Base-by-base conservation (phyloP, 2,329 filamentous ascomycete species). In the Fusarium anguioides region DNA sequence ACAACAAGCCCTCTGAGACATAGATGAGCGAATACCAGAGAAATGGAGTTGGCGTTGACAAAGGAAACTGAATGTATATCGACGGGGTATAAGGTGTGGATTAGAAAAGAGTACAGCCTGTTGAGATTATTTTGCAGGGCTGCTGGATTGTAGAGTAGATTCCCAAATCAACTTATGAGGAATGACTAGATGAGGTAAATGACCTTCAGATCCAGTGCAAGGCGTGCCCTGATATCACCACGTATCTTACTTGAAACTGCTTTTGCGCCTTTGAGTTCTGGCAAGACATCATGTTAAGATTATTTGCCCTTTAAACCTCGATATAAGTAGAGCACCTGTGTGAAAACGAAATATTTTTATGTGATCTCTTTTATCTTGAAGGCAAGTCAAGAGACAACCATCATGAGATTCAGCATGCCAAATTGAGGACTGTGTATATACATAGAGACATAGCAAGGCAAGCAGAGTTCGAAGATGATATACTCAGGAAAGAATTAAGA, bases 101-200 rank as follows among this genome's bases (percentile, higher is more conserved):
- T 52, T 51, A 54, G 47, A 64, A 58, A 49, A 51, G 35, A 64
- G 52, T 24, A 61, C 42, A 55, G 23, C 49, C 41, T 37, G 31
- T 27, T 23, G 48, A 57, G 60, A 60, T 67, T 53, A 41, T 52
- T 33, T 51, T 49, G 42, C 12, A 40, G 54, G 42, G 56, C 49
- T 62, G 40, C 26, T 44, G 31, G 15, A 59, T 41, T 71, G 68
- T 61, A 72, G 64, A 70, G 53, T 60, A 57, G 58, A 69, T 72
- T 68, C 47, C 54, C 49, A 68, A 56, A 70, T 71, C 60, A 64
- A 70, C 50, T 60, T 52, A 70, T 31, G 59, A 67, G 59, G 57
- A 53, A 70, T 40, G 42, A 66, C 35, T 55, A 70, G 52, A 72
- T 52, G 64, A 54, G 33, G 45, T 60, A 60, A 46, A 68, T 40